Percentiles rank a stretch among this genome's conserved stretches.
These are phyloP conservation scores for Hypomyces rosellus DNA, from an alignment of 2,329 filamentous ascomycete genomes.

Conservation along the genomic window DNA sequence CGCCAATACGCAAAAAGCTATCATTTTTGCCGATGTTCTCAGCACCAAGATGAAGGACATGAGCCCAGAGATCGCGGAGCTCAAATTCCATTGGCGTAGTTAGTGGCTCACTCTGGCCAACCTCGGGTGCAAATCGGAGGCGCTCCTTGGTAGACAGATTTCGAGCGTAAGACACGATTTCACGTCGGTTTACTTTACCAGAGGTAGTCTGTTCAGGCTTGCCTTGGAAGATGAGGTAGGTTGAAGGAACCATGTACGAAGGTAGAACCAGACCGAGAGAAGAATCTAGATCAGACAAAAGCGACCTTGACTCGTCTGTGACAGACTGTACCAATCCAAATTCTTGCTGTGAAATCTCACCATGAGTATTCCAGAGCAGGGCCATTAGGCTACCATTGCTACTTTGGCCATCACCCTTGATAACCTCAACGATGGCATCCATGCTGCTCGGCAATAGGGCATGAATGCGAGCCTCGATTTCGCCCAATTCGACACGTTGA, in stretches of 20 bases:
- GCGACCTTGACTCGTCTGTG: conserved; percentile 2
- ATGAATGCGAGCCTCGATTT: conserved; percentile 9
- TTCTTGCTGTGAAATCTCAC: neutral
- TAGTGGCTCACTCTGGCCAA: conserved; percentile 3
- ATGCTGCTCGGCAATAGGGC: conserved; percentile 6
- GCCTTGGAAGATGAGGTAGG: conserved; percentile 11
- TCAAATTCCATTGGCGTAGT: conserved; percentile 4
- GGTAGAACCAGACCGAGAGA: conserved; percentile 8
- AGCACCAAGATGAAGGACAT: too few species aligned
- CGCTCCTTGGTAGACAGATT: conserved; percentile 4
- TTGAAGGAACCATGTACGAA: conserved; percentile 13
- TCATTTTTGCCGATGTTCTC: conserved; percentile 13
- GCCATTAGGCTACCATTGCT: conserved; percentile 5
- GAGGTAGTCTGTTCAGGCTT: conserved; percentile 10
- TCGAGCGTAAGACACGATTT: conserved; percentile 2
- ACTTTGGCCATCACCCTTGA: conserved; percentile 7
- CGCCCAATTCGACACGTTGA: conserved; percentile 10
- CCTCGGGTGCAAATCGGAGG: conserved; percentile 2
- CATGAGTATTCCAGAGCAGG: conserved; percentile 12
- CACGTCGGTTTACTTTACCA: conserved; percentile 11
- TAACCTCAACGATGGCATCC: conserved; percentile 7
- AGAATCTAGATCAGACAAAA: conserved; percentile 8
- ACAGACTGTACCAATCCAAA: conserved; percentile 1
- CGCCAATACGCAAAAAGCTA: conserved; percentile 13
- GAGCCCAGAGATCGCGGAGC: conserved; percentile 8